Evolutionary conservation across 2,329 filamentous ascomycete genomes (phyloP).

Genomic region (Triangularia setosa): DNA sequence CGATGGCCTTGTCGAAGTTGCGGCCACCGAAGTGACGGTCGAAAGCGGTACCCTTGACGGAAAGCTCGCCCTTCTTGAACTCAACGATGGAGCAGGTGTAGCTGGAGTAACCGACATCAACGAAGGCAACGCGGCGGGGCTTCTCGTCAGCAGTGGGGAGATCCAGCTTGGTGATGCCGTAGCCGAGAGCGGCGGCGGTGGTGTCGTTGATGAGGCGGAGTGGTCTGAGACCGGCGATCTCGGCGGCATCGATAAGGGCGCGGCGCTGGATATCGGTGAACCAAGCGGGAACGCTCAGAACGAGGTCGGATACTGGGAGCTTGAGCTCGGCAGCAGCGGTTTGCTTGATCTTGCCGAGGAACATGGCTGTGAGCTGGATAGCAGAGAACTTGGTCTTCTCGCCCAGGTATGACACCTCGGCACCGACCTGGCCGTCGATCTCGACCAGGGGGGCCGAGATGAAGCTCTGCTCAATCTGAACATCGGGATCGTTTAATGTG

Average conservation of each 20-base stretch:
- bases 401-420: slow-evolving; percentile 86
- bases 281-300: slow-evolving; percentile 93
- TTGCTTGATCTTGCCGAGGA: slow-evolving; percentile 87
- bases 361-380: slow-evolving; percentile 92
- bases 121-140: slow-evolving; percentile 82
- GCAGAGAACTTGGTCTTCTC: slow-evolving; percentile 96
- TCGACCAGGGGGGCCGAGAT: slow-evolving; percentile 84
- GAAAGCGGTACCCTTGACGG: slow-evolving; percentile 86
- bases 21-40: slow-evolving; percentile 97
- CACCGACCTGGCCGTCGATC: slow-evolving; percentile 89
- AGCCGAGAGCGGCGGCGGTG: slow-evolving; percentile 91
- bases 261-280: slow-evolving; percentile 94
- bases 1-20: slow-evolving; percentile 91
- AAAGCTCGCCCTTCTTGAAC: slow-evolving; percentile 94
- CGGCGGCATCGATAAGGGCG: slow-evolving; percentile 81
- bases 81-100: slow-evolving; percentile 93
- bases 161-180: slow-evolving; percentile 96
- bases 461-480: slow-evolving; percentile 87
- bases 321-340: slow-evolving; percentile 84
- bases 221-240: slow-evolving; percentile 89
- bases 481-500: slow-evolving; percentile 81
- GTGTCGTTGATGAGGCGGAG: slow-evolving; percentile 97
- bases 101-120: slow-evolving; percentile 96
- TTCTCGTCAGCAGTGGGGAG: slow-evolving; percentile 85
- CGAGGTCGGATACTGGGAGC: slow-evolving; percentile 86